These are phyloP conservation scores for Lactifluus hygrophoroides DNA, from an alignment of 768 basidiomycete genomes.

Conservation along the genomic window DNA sequence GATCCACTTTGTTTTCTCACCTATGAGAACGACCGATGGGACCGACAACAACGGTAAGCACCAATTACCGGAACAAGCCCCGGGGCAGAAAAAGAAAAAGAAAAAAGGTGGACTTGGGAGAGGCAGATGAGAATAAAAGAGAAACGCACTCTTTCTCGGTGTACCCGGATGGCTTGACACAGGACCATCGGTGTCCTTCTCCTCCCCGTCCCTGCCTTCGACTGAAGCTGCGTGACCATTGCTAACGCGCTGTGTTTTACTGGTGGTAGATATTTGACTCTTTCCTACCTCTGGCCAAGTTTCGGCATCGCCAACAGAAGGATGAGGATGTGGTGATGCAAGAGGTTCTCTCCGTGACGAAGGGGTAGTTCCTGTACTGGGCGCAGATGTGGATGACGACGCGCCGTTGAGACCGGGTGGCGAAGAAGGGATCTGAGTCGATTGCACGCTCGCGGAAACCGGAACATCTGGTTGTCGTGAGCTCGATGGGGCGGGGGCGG, in stretches of 20 bases:
- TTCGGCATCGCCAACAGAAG: conserved; percentile 29
- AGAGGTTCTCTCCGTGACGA: conserved; percentile 35
- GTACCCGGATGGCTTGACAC: conserved; percentile 25
- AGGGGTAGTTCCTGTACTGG: conserved; percentile 33
- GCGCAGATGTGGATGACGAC: conserved; percentile 4
- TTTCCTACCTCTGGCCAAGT: conserved; percentile 42
- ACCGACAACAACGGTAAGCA: conserved; percentile 7
- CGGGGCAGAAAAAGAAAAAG: background rate
- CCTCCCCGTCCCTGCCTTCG: conserved; percentile 21
- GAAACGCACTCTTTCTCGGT: conserved; percentile 32
- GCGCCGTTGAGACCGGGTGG: conserved; percentile 3
- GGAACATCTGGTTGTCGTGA: conserved; percentile 2
- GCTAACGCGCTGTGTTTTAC: conserved; percentile 12
- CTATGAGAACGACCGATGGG: conserved; percentile 23
- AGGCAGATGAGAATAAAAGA: conserved; percentile 1
- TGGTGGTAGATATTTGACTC: conserved; percentile 6
- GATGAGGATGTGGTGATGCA: conserved; percentile 25
- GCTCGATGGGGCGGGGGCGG: background rate
- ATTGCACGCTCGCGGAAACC: background rate
- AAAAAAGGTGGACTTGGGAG: background rate
- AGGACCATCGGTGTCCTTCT: conserved; percentile 21
- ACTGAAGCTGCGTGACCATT: conserved; percentile 8
- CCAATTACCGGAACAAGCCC: background rate
- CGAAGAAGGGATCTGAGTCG: conserved; percentile 5
- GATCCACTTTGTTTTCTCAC: conserved; percentile 54